Evolutionary conservation across 2,329 filamentous ascomycete species (phyloP).

Genomic region (Polytolypa hystricis): DNA sequence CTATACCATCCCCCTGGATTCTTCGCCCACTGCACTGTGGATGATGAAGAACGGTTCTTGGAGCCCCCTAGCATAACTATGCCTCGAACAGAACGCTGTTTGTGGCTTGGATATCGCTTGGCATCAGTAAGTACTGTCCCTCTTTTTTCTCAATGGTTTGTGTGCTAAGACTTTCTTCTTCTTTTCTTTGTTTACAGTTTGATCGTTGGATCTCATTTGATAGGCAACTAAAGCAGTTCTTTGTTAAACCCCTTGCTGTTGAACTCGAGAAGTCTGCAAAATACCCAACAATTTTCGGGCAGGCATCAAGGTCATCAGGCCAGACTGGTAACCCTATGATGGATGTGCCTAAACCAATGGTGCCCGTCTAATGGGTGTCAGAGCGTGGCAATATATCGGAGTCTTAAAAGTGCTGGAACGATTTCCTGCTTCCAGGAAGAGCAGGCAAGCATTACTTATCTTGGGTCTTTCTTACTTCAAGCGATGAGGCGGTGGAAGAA

Average conservation of each 20-base stretch:
- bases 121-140: conserved; percentile 27
- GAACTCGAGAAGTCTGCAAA: conserved; percentile 14
- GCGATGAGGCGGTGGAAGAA: too few species aligned
- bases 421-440: too few species aligned
- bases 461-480: too few species aligned
- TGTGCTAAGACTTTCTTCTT: not conserved
- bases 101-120: conserved; percentile 38
- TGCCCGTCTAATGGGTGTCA: too few species aligned
- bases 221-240: conserved; percentile 13
- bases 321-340: too few species aligned
- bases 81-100: conserved; percentile 40
- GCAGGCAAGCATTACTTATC: too few species aligned
- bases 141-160: not conserved
- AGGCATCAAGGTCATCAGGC: too few species aligned
- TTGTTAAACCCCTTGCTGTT: conserved; percentile 6
- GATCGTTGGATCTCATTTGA: conserved; percentile 17
- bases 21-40: conserved; percentile 38
- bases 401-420: too few species aligned
- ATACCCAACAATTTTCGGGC: not conserved
- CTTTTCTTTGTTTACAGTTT: not conserved
- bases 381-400: too few species aligned
- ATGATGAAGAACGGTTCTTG: conserved; percentile 45
- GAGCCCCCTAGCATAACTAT: conserved; percentile 40
- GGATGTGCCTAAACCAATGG: too few species aligned
- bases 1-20: conserved; percentile 39